Base-by-base conservation (phyloP, 495 filamentous ascomycete species). In the Evansstolkia leycettana region DNA sequence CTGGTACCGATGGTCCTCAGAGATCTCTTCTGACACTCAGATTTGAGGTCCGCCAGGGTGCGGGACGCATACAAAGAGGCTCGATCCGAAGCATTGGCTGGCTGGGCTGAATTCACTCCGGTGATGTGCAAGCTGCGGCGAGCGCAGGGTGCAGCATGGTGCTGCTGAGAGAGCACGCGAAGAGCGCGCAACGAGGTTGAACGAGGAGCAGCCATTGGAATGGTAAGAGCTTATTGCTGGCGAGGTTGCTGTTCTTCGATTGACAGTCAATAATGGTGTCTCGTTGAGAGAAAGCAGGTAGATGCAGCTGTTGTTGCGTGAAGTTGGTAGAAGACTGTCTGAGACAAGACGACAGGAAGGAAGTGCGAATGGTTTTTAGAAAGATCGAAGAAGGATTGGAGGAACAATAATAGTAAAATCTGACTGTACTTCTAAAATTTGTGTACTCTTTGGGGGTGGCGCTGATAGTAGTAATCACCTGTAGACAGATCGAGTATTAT, bases 71-170 rank as follows among this genome's bases (percentile, higher is more conserved):
- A 64, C 24, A 55, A 38, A 37, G 59, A 54, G 17, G 59, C 42
- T 39, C 47, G 50, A 34, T 64, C 54, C 33, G 53, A 40, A 19
- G 52, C 46, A 35, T 57, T 55, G 46, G 51, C 50, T 17, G 53
- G 50, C 36, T 61, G 59, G 40, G 54, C 69, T 27, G 64, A 65
- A 41, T 68, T 58, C n/a, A 58, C 60, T 36, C 70, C 70, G 23
- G 67, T 63, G 43, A 77, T 76, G 57, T 70, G 66, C 28, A 77
- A 58, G 34, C 50, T 33, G 28, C 72, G 72, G 36, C 62, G 64
- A 40, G 52, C 36, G 44, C 52, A 41, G 25, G 56, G 54, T 27
- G 51, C 41, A 38, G 59, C 47, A 34, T 43, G 48, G 25, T 43
- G 52, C 40, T 61, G 67, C 50, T 64, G 58, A 10, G 62, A 55